Evolutionary conservation across 768 basidiomycete species (phyloP).

Genomic region (Lyophyllum atratum): DNA sequence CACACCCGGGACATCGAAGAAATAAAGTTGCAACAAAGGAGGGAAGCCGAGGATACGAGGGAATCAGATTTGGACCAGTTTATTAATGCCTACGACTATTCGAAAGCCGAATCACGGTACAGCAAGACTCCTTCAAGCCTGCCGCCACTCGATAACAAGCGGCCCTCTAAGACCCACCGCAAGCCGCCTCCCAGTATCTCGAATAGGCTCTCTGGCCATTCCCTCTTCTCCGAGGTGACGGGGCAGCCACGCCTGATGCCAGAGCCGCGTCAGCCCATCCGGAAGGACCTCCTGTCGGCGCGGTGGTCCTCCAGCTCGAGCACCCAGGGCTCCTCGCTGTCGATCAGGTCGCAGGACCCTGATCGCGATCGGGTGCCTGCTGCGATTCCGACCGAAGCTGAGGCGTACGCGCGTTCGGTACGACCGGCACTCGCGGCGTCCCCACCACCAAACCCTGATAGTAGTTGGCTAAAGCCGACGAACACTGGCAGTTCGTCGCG

Average conservation of each 20-base stretch:
- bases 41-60: slow-evolving; percentile 51
- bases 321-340: slow-evolving; percentile 40
- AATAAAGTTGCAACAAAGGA: slow-evolving; percentile 51
- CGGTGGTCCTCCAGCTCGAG: slow-evolving; percentile 51
- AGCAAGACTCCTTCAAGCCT: slow-evolving; percentile 43
- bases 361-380: slow-evolving; percentile 16
- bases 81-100: slow-evolving; percentile 50
- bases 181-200: slow-evolving; percentile 18
- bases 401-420: slow-evolving; percentile 56
- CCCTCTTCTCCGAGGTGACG: slow-evolving; percentile 71
- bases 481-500: slow-evolving; percentile 48
- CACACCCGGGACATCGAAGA: slow-evolving; percentile 38
- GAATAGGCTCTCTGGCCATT: slow-evolving; percentile 43
- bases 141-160: slow-evolving; percentile 34
- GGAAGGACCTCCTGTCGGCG: slow-evolving; percentile 42
- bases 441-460: slow-evolving; percentile 30
- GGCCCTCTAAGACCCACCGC: slow-evolving; percentile 13
- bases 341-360: slow-evolving; percentile 19
- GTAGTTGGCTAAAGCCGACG: slow-evolving; percentile 43
- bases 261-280: slow-evolving; percentile 75
- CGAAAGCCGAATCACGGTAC: slow-evolving; percentile 38
- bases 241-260: slow-evolving; percentile 61
- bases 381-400: slow-evolving; percentile 52
- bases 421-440: slow-evolving; percentile 32
- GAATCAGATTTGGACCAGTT: slow-evolving; percentile 54